phyloP scores from a whole-genome alignment of 441 rosid species.

The Sinapis alba region DNA sequence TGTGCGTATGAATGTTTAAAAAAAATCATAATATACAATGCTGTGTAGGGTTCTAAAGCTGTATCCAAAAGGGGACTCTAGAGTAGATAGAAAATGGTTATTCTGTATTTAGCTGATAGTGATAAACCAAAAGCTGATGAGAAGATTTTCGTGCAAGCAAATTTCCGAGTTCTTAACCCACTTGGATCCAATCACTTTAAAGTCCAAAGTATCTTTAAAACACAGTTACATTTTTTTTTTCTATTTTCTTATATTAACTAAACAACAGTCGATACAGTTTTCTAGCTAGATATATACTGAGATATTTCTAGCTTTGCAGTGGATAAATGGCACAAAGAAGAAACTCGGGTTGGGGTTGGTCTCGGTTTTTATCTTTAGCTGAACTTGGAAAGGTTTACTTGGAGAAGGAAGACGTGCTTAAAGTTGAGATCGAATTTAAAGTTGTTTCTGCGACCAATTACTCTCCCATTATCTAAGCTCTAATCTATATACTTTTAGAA shows the following conservation, averaged over 20 bases:
- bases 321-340: background rate
- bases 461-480: no score
- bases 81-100: background rate
- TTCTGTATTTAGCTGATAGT: background rate
- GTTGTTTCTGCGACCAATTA: conserved; percentile 12
- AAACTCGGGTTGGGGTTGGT: background rate
- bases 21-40: background rate
- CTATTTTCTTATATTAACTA: background rate
- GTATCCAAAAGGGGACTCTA: background rate
- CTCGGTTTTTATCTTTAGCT: background rate
- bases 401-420: conserved; percentile 12
- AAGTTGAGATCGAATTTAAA: background rate
- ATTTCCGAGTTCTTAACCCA: background rate
- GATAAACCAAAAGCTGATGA: background rate
- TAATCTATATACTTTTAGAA: no score
- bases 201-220: background rate
- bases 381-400: background rate
- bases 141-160: background rate
- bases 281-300: background rate
- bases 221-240: background rate
- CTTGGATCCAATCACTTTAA: background rate
- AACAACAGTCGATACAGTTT: background rate
- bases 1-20: background rate
- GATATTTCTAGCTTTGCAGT: background rate
- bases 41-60: background rate